Conservation (phyloP, 2,329 filamentous ascomycete species). For the Clonostachys rhizophaga region DNA sequence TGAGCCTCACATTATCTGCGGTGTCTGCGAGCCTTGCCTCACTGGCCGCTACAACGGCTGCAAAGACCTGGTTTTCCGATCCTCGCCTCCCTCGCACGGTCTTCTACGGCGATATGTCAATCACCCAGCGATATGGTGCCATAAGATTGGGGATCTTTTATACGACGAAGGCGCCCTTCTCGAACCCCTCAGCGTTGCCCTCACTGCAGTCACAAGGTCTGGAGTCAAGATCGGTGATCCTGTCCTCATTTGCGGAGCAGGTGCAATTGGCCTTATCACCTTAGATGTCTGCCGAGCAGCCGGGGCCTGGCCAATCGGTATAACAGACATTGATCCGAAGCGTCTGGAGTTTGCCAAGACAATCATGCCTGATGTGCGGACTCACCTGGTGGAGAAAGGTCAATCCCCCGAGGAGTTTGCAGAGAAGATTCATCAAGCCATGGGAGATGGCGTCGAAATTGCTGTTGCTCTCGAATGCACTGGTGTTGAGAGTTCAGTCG, state of each 20-base stretch:
- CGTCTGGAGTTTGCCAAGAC: conserved; percentile 3
- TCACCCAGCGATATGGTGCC: conserved; percentile 53
- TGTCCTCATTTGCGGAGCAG: conserved; percentile 55
- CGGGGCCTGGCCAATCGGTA: conserved; percentile 58
- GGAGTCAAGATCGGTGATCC: conserved; percentile 49
- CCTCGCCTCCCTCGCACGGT: conserved; percentile 50
- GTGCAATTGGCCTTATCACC: conserved; percentile 59
- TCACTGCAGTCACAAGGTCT: conserved; percentile 51
- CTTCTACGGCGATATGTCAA: conserved; percentile 50
- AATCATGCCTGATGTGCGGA: conserved; percentile 1
- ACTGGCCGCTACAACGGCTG: conserved; percentile 58
- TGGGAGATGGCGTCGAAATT: conserved; percentile 51
- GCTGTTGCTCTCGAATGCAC: conserved; percentile 63
- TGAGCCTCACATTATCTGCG: conserved; percentile 59
- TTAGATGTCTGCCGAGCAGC: conserved; percentile 54
- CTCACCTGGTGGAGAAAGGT: conserved; percentile 1
- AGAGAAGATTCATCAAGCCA: conserved; percentile 24
- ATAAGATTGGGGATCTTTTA: conserved; percentile 48
- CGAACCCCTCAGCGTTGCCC: conserved; percentile 58
- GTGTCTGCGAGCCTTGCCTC: conserved; percentile 48
- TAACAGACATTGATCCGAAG: conserved; percentile 52
- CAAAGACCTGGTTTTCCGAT: conserved; percentile 54
- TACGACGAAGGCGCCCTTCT: conserved; percentile 59
- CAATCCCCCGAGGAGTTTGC: conserved; percentile 1
- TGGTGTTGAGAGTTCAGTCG: conserved; percentile 58